Base-by-base conservation (phyloP, 768 basidiomycete species). In the Xanthoconium purpureum region DNA sequence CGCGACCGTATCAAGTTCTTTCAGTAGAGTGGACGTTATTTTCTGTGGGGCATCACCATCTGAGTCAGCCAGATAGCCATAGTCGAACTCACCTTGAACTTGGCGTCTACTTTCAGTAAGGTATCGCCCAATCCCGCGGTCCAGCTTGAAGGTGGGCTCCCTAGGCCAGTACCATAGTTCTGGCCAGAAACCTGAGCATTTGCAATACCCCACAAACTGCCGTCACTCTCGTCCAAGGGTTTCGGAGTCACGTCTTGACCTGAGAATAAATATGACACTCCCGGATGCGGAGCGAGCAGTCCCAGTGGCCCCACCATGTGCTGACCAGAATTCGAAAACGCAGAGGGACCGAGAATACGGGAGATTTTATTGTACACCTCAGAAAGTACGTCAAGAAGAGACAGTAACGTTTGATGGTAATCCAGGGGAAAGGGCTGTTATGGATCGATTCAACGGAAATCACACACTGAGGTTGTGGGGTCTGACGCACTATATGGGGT, bases 351-450 rank as follows among this genome's bases (percentile, higher is more conserved):
- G 24, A 96, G 84, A 50, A 92, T 82, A 65, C 85, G 85, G 10
- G 82, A 82, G 39, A 96, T 88, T 72, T 91, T 93, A 72, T 89
- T 85, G 76, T 95, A 96, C 32, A 91, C 84, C 66, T 94, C 91
- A 17, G 90, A 89, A 39, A 95, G 80, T 47, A 95, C 88, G 67
- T 95, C 94, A 51, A 94, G 84, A 29, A 94, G 84, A 35, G 93
- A 91, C 51, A 93, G 82, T 36, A 94, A 82, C 11, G 89, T 90
- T 73, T 95, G 89, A 61, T 91, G 87, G 67, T 96, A 95, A 71
- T 95, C 93, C 52, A 95, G 71, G 3, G 87, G 77, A 72, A 94
- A 95, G n/a, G 93, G 89, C 92, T 94, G 59, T 50, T 50, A 11
- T 51, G 32, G 29, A 36, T 56, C 44, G 50, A 52, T 56, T 49